A percentile compares a stretch with the other conserved stretches of the same genome.
Conservation (phyloP, 108 stramenopile genomes). For the Cyclotella kingstonii region DNA sequence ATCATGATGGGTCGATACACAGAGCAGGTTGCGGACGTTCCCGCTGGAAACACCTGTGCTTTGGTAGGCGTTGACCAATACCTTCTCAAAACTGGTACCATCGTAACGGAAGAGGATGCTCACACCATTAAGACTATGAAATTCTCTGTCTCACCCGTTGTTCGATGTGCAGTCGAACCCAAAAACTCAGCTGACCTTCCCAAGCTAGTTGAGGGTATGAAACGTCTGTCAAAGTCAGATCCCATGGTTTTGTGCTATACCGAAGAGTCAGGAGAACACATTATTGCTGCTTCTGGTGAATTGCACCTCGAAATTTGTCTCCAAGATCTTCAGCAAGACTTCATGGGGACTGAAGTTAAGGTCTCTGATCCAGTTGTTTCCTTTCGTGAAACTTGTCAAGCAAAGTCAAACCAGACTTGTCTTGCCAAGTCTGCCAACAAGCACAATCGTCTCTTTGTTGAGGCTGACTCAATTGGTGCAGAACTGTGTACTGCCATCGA, state of each 20-base stretch:
- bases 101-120: slow-evolving; percentile 95
- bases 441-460: slow-evolving; percentile 99
- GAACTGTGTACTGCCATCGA: slow-evolving; percentile 96
- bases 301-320: slow-evolving; percentile 99
- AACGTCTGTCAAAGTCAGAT: slow-evolving; percentile 99
- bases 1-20: slow-evolving; percentile 99
- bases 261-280: slow-evolving; percentile 99
- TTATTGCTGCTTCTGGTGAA: slow-evolving; percentile 99
- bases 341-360: slow-evolving; percentile 99
- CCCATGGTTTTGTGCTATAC: slow-evolving; percentile 99
- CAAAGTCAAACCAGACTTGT: slow-evolving; percentile 87
- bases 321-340: slow-evolving; percentile 99
- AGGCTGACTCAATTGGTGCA: slow-evolving; percentile 79
- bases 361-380: slow-evolving; percentile 99
- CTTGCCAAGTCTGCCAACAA: slow-evolving; percentile 99
- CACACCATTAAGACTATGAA: slow-evolving; percentile 99
- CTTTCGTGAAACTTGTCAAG: slow-evolving; percentile 98
- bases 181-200: slow-evolving; percentile 99
- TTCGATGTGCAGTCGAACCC: slow-evolving; percentile 99
- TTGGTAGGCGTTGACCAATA: slow-evolving; percentile 99
- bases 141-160: slow-evolving; percentile 99
- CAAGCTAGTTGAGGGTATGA: slow-evolving; percentile 99
- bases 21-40: slow-evolving; percentile 98
- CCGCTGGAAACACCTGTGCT: slow-evolving; percentile 99
- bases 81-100: slow-evolving; percentile 99